phyloP scores from a whole-genome alignment of 176 grass and related monocot genomes.

The Cenchrus fungigraminus region DNA sequence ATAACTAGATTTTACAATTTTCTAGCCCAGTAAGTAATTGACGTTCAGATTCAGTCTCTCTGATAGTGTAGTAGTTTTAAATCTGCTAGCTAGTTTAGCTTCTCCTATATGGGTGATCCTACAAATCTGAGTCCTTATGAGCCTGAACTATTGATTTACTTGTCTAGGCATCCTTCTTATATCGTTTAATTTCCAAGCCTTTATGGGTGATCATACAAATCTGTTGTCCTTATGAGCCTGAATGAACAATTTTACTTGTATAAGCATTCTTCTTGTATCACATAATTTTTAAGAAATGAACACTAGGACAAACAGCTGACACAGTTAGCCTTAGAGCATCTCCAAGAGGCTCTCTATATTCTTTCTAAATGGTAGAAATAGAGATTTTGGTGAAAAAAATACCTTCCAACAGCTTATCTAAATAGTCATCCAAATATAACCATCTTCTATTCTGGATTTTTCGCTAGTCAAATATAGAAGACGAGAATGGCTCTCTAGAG shows the following conservation, averaged over 20 bases:
- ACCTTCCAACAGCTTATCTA: too few species aligned
- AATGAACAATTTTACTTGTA: not conserved
- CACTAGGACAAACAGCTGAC: not conserved
- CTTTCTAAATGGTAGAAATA: too few species aligned
- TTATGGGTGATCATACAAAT: not conserved
- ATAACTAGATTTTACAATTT: not conserved
- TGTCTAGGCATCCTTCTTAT: too few species aligned
- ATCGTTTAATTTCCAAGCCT: not conserved
- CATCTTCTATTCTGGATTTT: too few species aligned
- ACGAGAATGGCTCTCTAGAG: too few species aligned
- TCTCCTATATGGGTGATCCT: not conserved
- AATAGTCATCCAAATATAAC: too few species aligned
- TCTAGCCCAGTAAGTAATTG: not conserved
- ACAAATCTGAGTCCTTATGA: not conserved
- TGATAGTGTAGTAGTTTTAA: not conserved
- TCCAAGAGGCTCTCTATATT: too few species aligned
- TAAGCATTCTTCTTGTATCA: too few species aligned
- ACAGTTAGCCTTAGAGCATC: too few species aligned
- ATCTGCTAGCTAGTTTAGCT: not conserved
- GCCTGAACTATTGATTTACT: not conserved
- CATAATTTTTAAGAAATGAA: not conserved
- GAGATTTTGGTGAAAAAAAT: too few species aligned
- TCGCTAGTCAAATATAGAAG: too few species aligned
- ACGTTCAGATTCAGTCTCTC: not conserved
- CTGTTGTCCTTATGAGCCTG: not conserved